phyloP scores from a whole-genome alignment of 2,329 filamentous ascomycete species.

The Neodidymelliopsis sp. region DNA sequence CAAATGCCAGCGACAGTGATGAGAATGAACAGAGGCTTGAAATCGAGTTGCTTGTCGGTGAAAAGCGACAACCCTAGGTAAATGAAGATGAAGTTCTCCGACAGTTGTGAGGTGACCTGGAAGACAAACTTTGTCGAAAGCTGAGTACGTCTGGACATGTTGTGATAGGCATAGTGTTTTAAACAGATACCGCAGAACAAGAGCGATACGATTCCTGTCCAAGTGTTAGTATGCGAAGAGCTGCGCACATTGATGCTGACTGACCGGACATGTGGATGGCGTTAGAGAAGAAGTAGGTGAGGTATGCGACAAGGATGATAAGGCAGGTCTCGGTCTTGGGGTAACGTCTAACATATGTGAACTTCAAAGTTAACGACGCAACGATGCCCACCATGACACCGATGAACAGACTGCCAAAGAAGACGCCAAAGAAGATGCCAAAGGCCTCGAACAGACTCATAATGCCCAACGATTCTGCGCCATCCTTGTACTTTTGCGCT shows the following conservation, averaged over 20 bases:
- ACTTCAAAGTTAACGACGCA: constrained; percentile 89
- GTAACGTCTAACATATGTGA: constrained; percentile 89
- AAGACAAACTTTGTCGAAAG: constrained; percentile 98
- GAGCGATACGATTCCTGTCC: constrained; percentile 86
- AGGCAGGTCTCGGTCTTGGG: constrained; percentile 97
- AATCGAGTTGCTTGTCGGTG: constrained; percentile 85
- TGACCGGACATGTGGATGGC: constrained; percentile 93
- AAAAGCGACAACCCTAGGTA: constrained; percentile 95
- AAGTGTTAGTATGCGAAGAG: constrained; percentile 22
- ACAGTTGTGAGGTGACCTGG: constrained; percentile 90
- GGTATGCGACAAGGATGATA: constrained; percentile 91
- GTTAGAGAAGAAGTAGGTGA: constrained; percentile 97
- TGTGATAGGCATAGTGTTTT: constrained; percentile 99
- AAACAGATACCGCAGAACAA: constrained; percentile 98
- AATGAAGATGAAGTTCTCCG: constrained; percentile 99
- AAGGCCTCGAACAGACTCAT: constrained; percentile 89
- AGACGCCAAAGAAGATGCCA: constrained; percentile 92
- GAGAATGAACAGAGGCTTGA: constrained; percentile 94
- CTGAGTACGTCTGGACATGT: constrained; percentile 98
- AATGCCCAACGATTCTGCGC: constrained; percentile 72
- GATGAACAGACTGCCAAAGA: constrained; percentile 92
- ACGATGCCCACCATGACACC: constrained; percentile 85
- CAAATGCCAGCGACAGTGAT: constrained; percentile 92
- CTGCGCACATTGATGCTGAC: constrained; percentile 38
- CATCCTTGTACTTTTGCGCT: constrained; percentile 87